A percentile compares a stretch with the other conserved stretches of the same genome.
Conservation (phyloP, 176 grass and related monocot species). For the Zea luxurians region DNA sequence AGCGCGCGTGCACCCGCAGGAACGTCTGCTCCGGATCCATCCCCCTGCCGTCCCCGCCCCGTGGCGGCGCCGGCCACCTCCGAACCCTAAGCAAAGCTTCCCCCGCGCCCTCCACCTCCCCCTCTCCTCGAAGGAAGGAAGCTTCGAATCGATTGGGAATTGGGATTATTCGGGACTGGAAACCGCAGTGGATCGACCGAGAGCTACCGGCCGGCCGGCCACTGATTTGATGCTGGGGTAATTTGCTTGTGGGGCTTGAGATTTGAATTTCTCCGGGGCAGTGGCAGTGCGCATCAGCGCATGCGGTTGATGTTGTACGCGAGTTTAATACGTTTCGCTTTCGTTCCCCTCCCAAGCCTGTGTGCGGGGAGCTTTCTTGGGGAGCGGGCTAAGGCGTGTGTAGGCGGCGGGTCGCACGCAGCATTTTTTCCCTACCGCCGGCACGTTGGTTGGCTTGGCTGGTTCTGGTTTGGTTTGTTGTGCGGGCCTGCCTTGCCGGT, state of each 20-base stretch:
- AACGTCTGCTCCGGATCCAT: slow-evolving; percentile 99
- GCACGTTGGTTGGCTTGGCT: slow-evolving; percentile 14
- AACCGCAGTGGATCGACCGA: not conserved
- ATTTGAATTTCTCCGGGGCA: slow-evolving; percentile 29
- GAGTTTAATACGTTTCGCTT: slow-evolving; percentile 40
- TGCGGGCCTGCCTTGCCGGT: no score
- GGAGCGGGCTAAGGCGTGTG: slow-evolving; percentile 24
- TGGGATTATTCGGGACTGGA: not conserved
- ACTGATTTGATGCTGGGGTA: not conserved
- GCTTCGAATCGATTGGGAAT: slow-evolving; percentile 29
- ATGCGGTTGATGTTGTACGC: not conserved
- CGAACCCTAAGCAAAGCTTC: slow-evolving; percentile 44
- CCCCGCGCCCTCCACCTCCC: not conserved
- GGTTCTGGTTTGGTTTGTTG: not conserved
- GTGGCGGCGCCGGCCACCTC: slow-evolving; percentile 17
- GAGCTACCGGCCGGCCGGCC: not conserved
- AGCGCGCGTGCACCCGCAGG: slow-evolving; percentile 88
- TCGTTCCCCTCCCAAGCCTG: not conserved
- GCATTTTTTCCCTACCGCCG: slow-evolving; percentile 4
- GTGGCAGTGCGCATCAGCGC: not conserved
- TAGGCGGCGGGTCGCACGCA: slow-evolving; percentile 8
- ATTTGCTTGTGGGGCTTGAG: not conserved
- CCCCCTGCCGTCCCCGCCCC: not conserved
- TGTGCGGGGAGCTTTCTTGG: slow-evolving; percentile 39
- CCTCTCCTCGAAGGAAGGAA: not conserved